Conservation (phyloP, 2,329 filamentous ascomycete genomes). For the Diaporthe longicolla region DNA sequence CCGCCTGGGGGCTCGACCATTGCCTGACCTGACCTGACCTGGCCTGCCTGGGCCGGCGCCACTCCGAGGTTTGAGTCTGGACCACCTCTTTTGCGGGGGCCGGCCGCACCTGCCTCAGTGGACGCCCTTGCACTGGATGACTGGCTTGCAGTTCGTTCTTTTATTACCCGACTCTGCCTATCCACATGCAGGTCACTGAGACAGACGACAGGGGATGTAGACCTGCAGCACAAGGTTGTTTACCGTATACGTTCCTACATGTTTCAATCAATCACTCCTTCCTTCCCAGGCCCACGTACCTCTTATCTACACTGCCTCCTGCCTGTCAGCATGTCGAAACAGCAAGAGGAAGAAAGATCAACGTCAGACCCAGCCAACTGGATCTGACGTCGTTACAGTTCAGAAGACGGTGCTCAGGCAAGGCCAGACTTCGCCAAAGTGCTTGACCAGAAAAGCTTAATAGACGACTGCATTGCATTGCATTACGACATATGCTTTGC, state of each 20-base stretch:
- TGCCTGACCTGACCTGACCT: slow-evolving; percentile 12
- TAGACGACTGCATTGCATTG: slow-evolving; percentile 25
- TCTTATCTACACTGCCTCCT: not conserved
- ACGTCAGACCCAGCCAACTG: slow-evolving; percentile 2
- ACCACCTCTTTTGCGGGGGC: slow-evolving; percentile 13
- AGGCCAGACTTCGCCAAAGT: not conserved
- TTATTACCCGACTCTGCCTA: not conserved
- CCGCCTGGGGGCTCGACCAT: not conserved
- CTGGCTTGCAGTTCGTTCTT: not conserved
- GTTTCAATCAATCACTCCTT: not conserved
- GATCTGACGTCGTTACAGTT: slow-evolving; percentile 29
- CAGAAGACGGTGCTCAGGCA: not conserved
- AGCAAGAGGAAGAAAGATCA: not conserved
- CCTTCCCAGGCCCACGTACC: not conserved
- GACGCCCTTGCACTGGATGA: too few species aligned
- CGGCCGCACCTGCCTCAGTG: slow-evolving; percentile 1
- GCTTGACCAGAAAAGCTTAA: slow-evolving; percentile 24
- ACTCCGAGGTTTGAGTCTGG: slow-evolving; percentile 21
- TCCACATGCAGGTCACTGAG: not conserved
- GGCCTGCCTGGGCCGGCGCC: slow-evolving; percentile 10
- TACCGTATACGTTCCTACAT: not conserved
- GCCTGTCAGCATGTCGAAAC: slow-evolving; percentile 15
- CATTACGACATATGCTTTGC: slow-evolving; percentile 28
- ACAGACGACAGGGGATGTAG: not conserved
- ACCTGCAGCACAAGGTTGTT: not conserved